phyloP scores from a whole-genome alignment of 2,329 filamentous ascomycete genomes.

The Ceratocystis eucalypticola region DNA sequence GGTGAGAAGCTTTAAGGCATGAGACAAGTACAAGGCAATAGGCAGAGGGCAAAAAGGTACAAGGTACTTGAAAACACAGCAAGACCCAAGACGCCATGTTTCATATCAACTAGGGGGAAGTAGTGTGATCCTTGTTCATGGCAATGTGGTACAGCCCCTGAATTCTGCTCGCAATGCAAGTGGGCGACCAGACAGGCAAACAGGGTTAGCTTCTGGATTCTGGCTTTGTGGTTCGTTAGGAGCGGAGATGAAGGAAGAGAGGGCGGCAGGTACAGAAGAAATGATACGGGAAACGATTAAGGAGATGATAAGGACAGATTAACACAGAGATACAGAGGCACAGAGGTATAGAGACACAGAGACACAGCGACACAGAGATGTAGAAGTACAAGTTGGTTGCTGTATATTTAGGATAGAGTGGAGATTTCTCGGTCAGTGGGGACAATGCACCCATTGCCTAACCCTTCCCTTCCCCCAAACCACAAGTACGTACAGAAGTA shows the following conservation, averaged over 20 bases:
- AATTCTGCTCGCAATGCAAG: neutral
- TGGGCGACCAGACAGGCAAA: too few species aligned
- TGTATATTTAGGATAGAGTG: neutral
- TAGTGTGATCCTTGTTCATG: neutral
- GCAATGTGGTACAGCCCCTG: constrained; percentile 3
- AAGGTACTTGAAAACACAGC: neutral
- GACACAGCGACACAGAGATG: neutral
- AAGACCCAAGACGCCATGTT: neutral
- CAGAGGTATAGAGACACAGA: neutral
- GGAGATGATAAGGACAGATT: neutral
- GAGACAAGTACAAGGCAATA: neutral
- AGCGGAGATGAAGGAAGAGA: neutral
- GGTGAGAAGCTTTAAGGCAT: neutral
- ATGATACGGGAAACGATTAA: neutral
- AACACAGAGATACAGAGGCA: neutral
- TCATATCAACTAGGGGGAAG: neutral
- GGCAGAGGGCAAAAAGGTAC: neutral
- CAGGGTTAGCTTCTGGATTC: too few species aligned
- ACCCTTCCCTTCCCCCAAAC: neutral
- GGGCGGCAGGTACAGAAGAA: neutral
- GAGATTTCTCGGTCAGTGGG: too few species aligned
- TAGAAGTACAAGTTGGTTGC: neutral
- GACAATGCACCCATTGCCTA: neutral
- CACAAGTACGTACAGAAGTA: neutral
- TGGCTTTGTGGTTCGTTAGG: neutral